These are phyloP conservation scores for Cutaneotrichosporon dermatis DNA, from an alignment of 1,284 basidiomycete genomes.

Conservation along the genomic window DNA sequence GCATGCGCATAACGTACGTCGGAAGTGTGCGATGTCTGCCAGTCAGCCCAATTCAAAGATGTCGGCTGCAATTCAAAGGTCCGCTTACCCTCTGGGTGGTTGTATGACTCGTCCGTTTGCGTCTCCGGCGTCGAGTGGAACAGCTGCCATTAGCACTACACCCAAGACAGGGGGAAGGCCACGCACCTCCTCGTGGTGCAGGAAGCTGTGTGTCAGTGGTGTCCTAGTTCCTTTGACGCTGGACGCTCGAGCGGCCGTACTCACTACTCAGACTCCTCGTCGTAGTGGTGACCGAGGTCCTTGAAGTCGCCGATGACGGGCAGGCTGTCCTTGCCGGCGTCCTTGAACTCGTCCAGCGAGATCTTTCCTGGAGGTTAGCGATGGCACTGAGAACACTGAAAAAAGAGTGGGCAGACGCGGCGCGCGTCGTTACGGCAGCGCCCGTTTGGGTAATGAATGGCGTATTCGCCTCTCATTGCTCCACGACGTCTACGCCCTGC, in stretches of 20 bases:
- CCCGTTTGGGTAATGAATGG: neutral
- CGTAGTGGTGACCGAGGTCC: constrained; percentile 64
- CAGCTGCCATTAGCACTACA: constrained; percentile 52
- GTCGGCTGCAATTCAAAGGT: neutral
- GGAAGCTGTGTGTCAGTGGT: constrained; percentile 53
- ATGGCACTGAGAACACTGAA: neutral
- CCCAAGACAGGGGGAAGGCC: too few relatives aligned
- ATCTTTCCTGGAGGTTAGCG: constrained; percentile 54
- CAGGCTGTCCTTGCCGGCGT: constrained; percentile 66
- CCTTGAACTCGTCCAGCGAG: constrained; percentile 72
- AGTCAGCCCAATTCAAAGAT: neutral
- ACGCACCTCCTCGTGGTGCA: constrained; percentile 77
- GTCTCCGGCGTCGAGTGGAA: constrained; percentile 94
- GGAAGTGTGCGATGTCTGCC: constrained; percentile 44
- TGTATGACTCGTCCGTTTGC: constrained; percentile 91
- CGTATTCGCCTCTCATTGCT: too few relatives aligned
- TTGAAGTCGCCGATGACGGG: constrained; percentile 89
- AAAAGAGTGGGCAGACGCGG: too few relatives aligned
- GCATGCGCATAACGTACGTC: constrained; percentile 19
- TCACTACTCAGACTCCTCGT: constrained; percentile 54
- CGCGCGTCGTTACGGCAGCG: neutral
- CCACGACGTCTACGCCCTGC: too few relatives aligned
- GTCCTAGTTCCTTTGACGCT: neutral
- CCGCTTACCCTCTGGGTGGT: constrained; percentile 72
- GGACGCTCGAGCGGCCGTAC: constrained; percentile 12